Conservation (phyloP, 1,284 basidiomycete species). For the Coniophora puteana region DNA sequence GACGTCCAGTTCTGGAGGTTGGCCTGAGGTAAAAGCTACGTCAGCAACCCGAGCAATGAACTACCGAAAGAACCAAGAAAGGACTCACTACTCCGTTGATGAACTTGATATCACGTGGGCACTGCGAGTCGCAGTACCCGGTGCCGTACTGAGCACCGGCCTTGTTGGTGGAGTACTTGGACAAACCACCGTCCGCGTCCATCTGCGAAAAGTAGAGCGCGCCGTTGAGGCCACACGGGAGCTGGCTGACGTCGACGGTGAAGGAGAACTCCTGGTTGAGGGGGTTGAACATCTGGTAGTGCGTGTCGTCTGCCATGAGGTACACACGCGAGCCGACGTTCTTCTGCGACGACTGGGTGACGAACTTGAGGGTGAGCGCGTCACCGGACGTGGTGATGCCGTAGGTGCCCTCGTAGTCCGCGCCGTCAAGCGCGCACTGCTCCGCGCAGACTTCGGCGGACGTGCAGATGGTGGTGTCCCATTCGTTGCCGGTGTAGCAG, state of each 20-base stretch:
- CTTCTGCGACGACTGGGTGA: slow-evolving; percentile 38
- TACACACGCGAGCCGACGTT: slow-evolving; percentile 60
- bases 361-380: slow-evolving; percentile 48
- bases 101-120: slow-evolving; percentile 54
- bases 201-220: slow-evolving; percentile 47
- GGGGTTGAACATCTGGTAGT: slow-evolving; percentile 51
- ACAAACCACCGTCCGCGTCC: slow-evolving; percentile 52
- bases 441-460: slow-evolving; percentile 39
- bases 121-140: slow-evolving; percentile 57
- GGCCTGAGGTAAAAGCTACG: slow-evolving; percentile 29
- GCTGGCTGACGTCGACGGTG: slow-evolving; percentile 52
- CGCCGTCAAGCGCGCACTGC: slow-evolving; percentile 58
- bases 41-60: too few species aligned
- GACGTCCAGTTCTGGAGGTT: slow-evolving; percentile 31
- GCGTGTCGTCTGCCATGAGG: slow-evolving; percentile 40
- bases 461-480: slow-evolving; percentile 47
- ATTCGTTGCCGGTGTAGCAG: slow-evolving; percentile 54
- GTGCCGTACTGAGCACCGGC: slow-evolving; percentile 56
- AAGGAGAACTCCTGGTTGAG: slow-evolving; percentile 55
- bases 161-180: slow-evolving; percentile 48
- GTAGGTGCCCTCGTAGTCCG: slow-evolving; percentile 44
- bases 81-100: slow-evolving; percentile 45
- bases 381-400: slow-evolving; percentile 43
- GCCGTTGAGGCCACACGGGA: slow-evolving; percentile 55
- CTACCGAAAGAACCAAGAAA: slow-evolving; percentile 17